Percentiles rank a stretch among this genome's conserved stretches.
These are phyloP conservation scores for Cubamyces lactineus DNA, from an alignment of 768 basidiomycete species.

Conservation along the genomic window DNA sequence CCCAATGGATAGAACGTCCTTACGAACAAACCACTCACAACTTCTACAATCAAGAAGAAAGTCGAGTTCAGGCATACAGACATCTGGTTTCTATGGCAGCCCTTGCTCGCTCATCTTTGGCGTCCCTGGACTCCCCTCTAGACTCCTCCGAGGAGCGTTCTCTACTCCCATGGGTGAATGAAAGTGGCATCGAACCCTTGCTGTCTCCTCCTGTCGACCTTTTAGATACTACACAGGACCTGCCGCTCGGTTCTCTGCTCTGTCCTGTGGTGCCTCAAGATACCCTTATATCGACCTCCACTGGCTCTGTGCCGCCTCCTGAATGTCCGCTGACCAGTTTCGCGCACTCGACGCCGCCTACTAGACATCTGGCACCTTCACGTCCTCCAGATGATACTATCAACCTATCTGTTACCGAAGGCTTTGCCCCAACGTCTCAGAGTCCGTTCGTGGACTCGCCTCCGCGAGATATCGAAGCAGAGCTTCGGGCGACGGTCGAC, in stretches of 20 bases:
- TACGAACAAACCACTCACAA: too few relatives aligned
- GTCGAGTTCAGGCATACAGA: too few relatives aligned
- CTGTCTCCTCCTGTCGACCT: neutral
- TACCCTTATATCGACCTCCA: neutral
- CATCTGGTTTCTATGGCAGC: too few relatives aligned
- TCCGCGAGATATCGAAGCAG: neutral
- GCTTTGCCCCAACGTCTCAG: neutral
- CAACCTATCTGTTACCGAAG: neutral
- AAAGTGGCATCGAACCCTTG: neutral
- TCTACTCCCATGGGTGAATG: neutral
- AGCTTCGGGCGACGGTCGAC: conserved; percentile 19
- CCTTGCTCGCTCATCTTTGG: neutral
- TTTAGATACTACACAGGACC: neutral
- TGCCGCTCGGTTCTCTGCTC: neutral
- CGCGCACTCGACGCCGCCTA: too few relatives aligned
- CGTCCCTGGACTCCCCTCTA: neutral
- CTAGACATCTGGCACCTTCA: too few relatives aligned
- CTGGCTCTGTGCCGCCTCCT: neutral
- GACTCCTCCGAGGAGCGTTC: conserved; percentile 4
- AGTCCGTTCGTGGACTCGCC: neutral
- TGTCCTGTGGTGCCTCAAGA: neutral
- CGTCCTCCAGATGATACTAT: too few relatives aligned
- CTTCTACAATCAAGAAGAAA: too few relatives aligned
- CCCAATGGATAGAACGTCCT: too few relatives aligned
- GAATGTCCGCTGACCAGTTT: neutral